These are phyloP conservation scores for Linum usitatissimum DNA, from an alignment of 345 rosid genomes.

Conservation along the genomic window DNA sequence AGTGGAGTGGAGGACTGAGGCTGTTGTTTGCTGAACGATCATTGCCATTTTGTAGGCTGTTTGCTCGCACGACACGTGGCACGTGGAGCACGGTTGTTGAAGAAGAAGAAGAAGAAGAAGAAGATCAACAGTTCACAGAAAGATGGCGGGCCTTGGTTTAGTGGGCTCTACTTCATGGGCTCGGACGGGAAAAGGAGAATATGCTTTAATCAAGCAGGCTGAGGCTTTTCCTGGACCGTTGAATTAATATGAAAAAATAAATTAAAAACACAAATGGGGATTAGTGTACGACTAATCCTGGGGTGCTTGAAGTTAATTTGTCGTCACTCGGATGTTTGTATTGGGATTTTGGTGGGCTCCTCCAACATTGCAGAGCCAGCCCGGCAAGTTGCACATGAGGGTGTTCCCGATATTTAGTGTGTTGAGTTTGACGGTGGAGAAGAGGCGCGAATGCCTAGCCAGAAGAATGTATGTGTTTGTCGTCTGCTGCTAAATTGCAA, in stretches of 20 bases:
- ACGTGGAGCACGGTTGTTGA: conserved; percentile 15
- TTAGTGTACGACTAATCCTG: too few species aligned
- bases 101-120: neutral
- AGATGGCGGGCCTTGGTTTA: neutral
- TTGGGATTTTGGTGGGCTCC: neutral
- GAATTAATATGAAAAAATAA: neutral
- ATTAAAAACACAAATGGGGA: too few species aligned
- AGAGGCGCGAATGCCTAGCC: too few species aligned
- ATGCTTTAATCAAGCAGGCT: neutral
- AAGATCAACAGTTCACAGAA: neutral
- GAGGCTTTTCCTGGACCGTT: neutral
- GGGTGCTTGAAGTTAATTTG: too few species aligned
- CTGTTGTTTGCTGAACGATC: neutral
- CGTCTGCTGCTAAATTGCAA: too few species aligned
- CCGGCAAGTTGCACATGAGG: neutral
- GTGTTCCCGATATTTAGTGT: neutral
- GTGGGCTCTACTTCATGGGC: conserved; percentile 3
- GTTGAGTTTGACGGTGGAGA: neutral
- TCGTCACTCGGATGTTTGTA: too few species aligned
- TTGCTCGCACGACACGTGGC: neutral
- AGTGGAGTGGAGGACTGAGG: neutral
- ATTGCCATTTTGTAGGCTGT: conserved; percentile 3
- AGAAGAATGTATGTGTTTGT: too few species aligned
- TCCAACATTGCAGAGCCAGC: too few species aligned
- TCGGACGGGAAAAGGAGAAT: neutral